These are phyloP conservation scores for Agastache rugosa DNA, from an alignment of 257 asterid species.

Conservation along the genomic window DNA sequence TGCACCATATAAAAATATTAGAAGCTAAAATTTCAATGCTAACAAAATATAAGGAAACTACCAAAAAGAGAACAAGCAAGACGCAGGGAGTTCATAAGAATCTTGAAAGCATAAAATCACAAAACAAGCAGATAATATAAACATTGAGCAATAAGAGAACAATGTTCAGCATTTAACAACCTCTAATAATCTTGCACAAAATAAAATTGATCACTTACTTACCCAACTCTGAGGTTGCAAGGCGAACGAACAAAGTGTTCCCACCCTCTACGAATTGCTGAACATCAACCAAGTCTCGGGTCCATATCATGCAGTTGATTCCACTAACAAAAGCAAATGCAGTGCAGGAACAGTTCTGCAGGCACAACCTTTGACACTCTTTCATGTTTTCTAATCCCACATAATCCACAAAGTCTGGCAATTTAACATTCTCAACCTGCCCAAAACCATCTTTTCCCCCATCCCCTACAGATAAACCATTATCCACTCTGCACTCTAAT, in stretches of 20 bases:
- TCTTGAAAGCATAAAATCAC: neutral
- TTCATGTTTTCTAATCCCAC: slow-evolving; percentile 33
- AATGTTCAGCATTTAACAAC: neutral
- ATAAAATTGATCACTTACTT: neutral
- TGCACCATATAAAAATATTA: neutral
- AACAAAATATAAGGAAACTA: neutral
- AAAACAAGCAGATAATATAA: neutral
- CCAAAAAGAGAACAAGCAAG: too few species aligned
- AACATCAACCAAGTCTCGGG: slow-evolving; percentile 60
- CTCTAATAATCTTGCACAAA: neutral
- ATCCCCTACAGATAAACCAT: neutral
- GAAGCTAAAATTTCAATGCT: neutral
- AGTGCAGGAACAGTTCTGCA: slow-evolving; percentile 67
- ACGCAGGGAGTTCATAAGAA: neutral
- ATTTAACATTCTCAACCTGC: slow-evolving; percentile 46
- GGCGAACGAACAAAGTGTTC: slow-evolving; percentile 58
- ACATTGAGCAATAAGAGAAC: neutral
- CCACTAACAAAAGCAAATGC: slow-evolving; percentile 64
- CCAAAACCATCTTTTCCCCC: slow-evolving; percentile 50
- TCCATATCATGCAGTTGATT: slow-evolving; percentile 77
- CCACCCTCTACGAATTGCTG: slow-evolving; percentile 63
- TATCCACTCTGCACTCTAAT: slow-evolving; percentile 47
- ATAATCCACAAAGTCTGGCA: slow-evolving; percentile 71
- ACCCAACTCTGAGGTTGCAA: slow-evolving; percentile 68
- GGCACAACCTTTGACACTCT: slow-evolving; percentile 54